Percentiles rank a stretch among this genome's conserved stretches.
phyloP scores from a whole-genome alignment of 1,139 yeast species.

The Cylindricascospora bacillispora region DNA sequence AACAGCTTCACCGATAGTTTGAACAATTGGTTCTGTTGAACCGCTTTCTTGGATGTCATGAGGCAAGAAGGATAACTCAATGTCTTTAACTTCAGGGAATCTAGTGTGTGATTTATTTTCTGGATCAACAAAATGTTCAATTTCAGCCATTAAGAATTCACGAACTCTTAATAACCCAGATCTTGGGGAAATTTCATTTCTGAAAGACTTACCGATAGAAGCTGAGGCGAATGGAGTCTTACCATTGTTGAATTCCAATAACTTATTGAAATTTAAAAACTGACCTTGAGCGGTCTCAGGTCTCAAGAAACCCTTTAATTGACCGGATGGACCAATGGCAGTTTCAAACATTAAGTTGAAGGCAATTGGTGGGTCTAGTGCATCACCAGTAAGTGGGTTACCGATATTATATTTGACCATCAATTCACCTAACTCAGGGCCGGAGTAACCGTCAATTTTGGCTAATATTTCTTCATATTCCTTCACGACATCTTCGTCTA shows the following conservation, averaged over 20 bases:
- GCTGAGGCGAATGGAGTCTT: conserved; percentile 99
- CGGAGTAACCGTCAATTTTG: conserved; percentile 89
- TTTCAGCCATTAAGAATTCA: conserved; percentile 98
- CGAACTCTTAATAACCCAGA: conserved; percentile 96
- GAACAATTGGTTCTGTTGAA: conserved; percentile 48
- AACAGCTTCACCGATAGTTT: conserved; percentile 86
- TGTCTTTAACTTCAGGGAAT: conserved; percentile 62
- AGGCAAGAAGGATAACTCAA: conserved; percentile 67
- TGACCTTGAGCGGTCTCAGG: conserved; percentile 99
- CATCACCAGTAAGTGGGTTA: conserved; percentile 83
- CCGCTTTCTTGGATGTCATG: conserved; percentile 82
- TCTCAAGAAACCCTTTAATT: conserved; percentile 85
- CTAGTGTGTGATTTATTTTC: conserved; percentile 68
- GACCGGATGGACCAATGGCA: conserved; percentile 98
- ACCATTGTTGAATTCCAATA: conserved; percentile 88
- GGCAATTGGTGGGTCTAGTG: conserved; percentile 80
- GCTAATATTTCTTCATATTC: conserved; percentile 85
- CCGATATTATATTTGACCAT: conserved; percentile 70
- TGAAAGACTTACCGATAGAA: conserved; percentile 94
- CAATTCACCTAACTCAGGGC: conserved; percentile 81
- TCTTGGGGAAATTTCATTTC: conserved; percentile 98
- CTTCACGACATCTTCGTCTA: conserved; percentile 62
- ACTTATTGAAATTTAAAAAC: conserved; percentile 85
- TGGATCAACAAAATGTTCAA: conserved; percentile 97
- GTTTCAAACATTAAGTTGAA: conserved; percentile 99